A percentile compares a stretch with the other conserved stretches of the same genome.
Evolutionary conservation across 345 rosid species (phyloP).

Genomic region (Barbarea vulgaris): DNA sequence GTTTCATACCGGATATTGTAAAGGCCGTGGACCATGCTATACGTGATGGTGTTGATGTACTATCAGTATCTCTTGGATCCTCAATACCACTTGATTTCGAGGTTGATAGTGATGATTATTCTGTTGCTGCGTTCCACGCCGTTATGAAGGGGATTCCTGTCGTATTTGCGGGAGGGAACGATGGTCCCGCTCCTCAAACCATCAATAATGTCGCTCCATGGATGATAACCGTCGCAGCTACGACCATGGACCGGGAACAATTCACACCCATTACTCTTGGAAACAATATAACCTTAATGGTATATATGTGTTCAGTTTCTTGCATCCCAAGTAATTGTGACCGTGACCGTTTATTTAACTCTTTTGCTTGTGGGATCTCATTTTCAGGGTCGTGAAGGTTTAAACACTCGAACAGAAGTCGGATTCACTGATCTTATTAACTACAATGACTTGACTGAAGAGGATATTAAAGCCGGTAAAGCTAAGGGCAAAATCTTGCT

Average conservation of each 20-base stretch:
- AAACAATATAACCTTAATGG: slow-evolving; percentile 41
- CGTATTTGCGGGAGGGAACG: slow-evolving; percentile 54
- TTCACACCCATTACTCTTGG: slow-evolving; percentile 51
- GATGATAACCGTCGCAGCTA: slow-evolving; percentile 63
- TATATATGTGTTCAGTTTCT: slow-evolving; percentile 1
- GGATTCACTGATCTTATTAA: slow-evolving; percentile 41
- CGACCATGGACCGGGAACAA: slow-evolving; percentile 53
- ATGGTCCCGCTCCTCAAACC: slow-evolving; percentile 47
- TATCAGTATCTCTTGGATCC: slow-evolving; percentile 59
- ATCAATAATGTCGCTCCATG: slow-evolving; percentile 57
- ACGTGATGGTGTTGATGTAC: slow-evolving; percentile 65
- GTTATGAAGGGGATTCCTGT: slow-evolving; percentile 57
- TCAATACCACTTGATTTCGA: slow-evolving; percentile 27
- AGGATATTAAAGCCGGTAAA: slow-evolving; percentile 24
- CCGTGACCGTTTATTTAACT: not conserved
- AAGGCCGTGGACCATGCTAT: slow-evolving; percentile 69
- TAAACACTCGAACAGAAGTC: slow-evolving; percentile 45
- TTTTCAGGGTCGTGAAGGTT: slow-evolving; percentile 57
- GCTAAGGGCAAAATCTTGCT: slow-evolving; percentile 56
- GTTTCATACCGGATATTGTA: slow-evolving; percentile 55
- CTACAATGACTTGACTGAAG: slow-evolving; percentile 2
- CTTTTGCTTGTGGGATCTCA: not conserved
- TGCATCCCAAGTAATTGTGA: not conserved
- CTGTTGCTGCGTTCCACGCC: slow-evolving; percentile 58
- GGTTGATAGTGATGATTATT: slow-evolving; percentile 51